A percentile compares a stretch with the other conserved stretches of the same genome.
Evolutionary conservation across 75 land plant species (phyloP).

Genomic region (Gnetum montanum): DNA sequence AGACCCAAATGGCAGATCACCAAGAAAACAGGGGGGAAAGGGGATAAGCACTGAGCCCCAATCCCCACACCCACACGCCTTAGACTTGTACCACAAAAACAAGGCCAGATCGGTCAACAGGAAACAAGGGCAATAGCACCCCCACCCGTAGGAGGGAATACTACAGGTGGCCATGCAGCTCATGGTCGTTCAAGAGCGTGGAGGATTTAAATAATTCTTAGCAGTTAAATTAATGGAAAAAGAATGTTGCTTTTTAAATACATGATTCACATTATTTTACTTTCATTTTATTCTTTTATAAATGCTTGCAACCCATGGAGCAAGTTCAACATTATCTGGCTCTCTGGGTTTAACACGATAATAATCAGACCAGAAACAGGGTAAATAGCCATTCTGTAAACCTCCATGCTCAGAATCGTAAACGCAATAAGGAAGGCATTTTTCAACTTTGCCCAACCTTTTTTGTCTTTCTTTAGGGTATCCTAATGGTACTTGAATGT

Average conservation of each 20-base stretch:
- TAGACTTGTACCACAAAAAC: too few species aligned
- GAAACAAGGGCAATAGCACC: too few species aligned
- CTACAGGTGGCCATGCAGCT: too few species aligned
- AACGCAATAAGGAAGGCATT: constrained; percentile 79
- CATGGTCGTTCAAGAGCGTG: too few species aligned
- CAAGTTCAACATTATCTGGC: constrained; percentile 60
- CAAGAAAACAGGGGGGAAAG: too few species aligned
- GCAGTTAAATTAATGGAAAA: background rate
- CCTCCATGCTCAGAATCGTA: constrained; percentile 33
- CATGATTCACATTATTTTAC: too few species aligned
- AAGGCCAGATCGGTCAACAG: too few species aligned
- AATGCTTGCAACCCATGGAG: constrained; percentile 78
- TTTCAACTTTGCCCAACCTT: constrained; percentile 66
- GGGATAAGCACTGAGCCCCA: too few species aligned
- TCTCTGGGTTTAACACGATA: constrained; percentile 47
- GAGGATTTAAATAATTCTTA: too few species aligned
- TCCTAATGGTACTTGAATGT: constrained; percentile 86
- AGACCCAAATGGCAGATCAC: too few species aligned
- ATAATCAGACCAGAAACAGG: constrained; percentile 77
- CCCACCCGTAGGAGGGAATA: too few species aligned
- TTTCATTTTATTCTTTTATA: constrained; percentile 16
- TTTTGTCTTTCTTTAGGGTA: constrained; percentile 71
- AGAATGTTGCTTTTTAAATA: background rate
- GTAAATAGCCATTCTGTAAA: constrained; percentile 25
- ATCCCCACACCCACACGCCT: too few species aligned